These are phyloP conservation scores for Passiflora organensis DNA, from an alignment of 345 rosid species.

Conservation along the genomic window DNA sequence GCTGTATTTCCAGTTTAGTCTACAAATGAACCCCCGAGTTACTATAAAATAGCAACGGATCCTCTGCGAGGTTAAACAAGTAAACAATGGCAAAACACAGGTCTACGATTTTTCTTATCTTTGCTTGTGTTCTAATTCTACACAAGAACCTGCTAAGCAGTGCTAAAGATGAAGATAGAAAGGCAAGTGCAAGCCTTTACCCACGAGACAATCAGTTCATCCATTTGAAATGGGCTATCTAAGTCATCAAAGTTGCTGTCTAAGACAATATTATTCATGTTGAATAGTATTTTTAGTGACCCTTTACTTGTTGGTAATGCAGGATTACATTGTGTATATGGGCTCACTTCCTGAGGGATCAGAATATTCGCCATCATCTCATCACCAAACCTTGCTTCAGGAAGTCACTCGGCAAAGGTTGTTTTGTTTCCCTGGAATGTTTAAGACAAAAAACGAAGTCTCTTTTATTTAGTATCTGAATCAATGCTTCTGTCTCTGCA, in stretches of 20 bases:
- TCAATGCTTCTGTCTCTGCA: background rate
- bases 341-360: conserved; percentile 3
- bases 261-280: background rate
- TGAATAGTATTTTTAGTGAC: background rate
- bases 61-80: background rate
- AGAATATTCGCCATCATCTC: conserved; percentile 1
- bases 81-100: background rate
- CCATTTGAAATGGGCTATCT: background rate
- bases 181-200: background rate
- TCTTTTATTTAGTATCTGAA: background rate
- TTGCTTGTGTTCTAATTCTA: background rate
- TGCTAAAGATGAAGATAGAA: conserved; percentile 1
- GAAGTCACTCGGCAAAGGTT: background rate
- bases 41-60: background rate
- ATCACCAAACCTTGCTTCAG: background rate
- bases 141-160: background rate
- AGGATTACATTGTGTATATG: conserved; percentile 2
- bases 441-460: background rate
- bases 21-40: background rate
- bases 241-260: background rate
- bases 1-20: too few species aligned
- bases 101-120: background rate
- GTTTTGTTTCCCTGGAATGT: background rate
- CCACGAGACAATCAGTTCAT: background rate
- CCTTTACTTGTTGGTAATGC: background rate